Percentiles rank a stretch among this genome's conserved stretches.
These are phyloP conservation scores for Colletotrichum noveboracense DNA, from an alignment of 2,329 filamentous ascomycete genomes.

Conservation along the genomic window DNA sequence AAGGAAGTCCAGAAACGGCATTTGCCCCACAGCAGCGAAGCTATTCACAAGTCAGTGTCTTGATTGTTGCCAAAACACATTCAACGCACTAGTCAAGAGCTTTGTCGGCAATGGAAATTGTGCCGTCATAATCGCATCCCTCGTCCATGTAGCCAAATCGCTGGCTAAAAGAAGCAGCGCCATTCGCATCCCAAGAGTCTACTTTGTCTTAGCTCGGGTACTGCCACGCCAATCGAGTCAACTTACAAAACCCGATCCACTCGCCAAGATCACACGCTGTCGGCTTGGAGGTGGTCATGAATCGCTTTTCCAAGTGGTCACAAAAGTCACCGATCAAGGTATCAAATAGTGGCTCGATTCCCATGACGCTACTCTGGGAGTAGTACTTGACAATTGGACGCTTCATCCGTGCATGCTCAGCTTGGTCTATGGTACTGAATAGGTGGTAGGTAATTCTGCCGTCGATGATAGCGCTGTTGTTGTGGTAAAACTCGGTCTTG, in stretches of 20 bases:
- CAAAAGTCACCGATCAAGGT: slow-evolving; percentile 32
- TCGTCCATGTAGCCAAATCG: slow-evolving; percentile 46
- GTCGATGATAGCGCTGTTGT: slow-evolving; percentile 35
- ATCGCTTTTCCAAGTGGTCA: slow-evolving; percentile 32
- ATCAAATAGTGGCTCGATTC: slow-evolving; percentile 35
- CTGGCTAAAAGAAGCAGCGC: slow-evolving; percentile 43
- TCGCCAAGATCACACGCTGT: slow-evolving; percentile 31
- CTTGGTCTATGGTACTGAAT: slow-evolving; percentile 39
- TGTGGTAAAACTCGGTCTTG: slow-evolving; percentile 41
- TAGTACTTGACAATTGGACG: slow-evolving; percentile 42
- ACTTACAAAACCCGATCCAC: slow-evolving; percentile 31
- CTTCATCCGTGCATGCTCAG: slow-evolving; percentile 38
- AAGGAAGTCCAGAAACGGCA: slow-evolving; percentile 28
- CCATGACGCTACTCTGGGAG: slow-evolving; percentile 29
- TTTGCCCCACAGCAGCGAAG: slow-evolving; percentile 31
- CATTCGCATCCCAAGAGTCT: slow-evolving; percentile 45
- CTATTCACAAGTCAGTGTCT: slow-evolving; percentile 14
- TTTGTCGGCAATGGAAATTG: slow-evolving; percentile 30
- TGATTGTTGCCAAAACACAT: no score
- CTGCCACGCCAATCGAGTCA: slow-evolving; percentile 34
- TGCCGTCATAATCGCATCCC: slow-evolving; percentile 39
- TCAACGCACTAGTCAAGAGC: slow-evolving; percentile 31
- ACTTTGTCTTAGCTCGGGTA: slow-evolving; percentile 22
- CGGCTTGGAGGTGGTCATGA: slow-evolving; percentile 24
- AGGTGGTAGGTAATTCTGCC: slow-evolving; percentile 41